Conservation (phyloP, 768 basidiomycete species). For the Collybia nuda region DNA sequence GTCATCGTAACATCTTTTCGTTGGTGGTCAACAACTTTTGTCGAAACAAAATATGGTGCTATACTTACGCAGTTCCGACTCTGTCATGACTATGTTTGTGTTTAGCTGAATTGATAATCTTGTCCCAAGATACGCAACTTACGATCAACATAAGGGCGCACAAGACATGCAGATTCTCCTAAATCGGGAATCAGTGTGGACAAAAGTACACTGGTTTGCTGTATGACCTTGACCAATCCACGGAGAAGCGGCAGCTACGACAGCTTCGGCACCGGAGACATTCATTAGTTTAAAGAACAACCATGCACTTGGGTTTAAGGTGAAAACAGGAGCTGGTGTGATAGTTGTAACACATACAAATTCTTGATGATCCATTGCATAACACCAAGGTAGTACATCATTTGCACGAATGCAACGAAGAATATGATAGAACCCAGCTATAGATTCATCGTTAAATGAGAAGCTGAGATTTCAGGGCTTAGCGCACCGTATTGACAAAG, state of each 20-base stretch:
- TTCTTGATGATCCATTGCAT: conserved; percentile 93
- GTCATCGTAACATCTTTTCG: conserved; percentile 74
- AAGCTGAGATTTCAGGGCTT: conserved; percentile 1
- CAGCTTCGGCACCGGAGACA: conserved; percentile 92
- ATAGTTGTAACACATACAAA: conserved; percentile 50
- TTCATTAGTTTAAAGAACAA: conserved; percentile 92
- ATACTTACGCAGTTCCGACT: conserved; percentile 70
- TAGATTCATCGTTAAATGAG: neutral
- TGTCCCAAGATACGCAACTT: conserved; percentile 15
- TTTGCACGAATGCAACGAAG: conserved; percentile 91
- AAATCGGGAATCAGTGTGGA: neutral
- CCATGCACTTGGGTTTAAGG: conserved; percentile 60
- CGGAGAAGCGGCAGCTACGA: conserved; percentile 91
- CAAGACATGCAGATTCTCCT: conserved; percentile 81
- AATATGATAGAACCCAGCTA: conserved; percentile 83
- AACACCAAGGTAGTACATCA: conserved; percentile 86
- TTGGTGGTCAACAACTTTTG: neutral
- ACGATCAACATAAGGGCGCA: conserved; percentile 78
- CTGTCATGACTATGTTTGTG: conserved; percentile 60
- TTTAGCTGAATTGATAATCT: neutral
- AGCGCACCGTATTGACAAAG: conserved; percentile 73
- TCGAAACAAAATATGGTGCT: neutral
- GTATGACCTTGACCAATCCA: conserved; percentile 81
- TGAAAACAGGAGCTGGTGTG: too few relatives aligned
- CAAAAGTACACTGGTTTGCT: neutral